Percentiles rank a stretch among this genome's conserved stretches.
phyloP scores from a whole-genome alignment of 768 basidiomycete species.

The Termitomyces sp. region DNA sequence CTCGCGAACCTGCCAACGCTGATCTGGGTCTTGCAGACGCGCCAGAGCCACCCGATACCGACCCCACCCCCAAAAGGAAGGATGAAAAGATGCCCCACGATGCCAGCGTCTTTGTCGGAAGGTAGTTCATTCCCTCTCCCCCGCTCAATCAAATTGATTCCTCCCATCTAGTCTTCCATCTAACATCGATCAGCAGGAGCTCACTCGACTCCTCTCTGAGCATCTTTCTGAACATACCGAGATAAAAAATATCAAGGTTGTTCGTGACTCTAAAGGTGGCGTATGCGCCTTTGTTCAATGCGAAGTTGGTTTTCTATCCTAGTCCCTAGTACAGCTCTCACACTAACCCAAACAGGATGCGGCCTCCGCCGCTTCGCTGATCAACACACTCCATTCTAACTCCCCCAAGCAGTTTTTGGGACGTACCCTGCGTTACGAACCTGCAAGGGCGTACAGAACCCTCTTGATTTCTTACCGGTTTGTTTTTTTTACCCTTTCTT shows the following conservation, averaged over 20 bases:
- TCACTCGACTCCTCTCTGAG: constrained; percentile 52
- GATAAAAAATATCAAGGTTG: constrained; percentile 63
- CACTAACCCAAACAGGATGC: constrained; percentile 42
- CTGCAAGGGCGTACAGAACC: constrained; percentile 69
- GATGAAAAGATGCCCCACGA: constrained; percentile 59
- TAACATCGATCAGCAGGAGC: constrained; percentile 58
- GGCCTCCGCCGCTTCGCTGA: constrained; percentile 48
- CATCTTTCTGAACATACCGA: constrained; percentile 64
- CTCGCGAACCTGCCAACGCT: constrained; percentile 11
- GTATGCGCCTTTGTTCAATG: constrained; percentile 86
- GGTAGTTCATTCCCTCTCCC: constrained; percentile 34
- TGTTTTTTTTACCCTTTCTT: constrained; percentile 8
- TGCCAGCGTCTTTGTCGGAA: constrained; percentile 81
- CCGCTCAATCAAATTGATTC: background rate
- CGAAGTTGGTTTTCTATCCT: constrained; percentile 41
- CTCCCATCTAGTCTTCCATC: constrained; percentile 51
- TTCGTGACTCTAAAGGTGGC: constrained; percentile 71
- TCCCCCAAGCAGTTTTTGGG: constrained; percentile 64
- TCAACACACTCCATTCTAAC: constrained; percentile 50
- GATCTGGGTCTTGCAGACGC: constrained; percentile 12
- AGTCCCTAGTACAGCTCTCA: background rate
- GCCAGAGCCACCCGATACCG: constrained; percentile 18
- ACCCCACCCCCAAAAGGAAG: constrained; percentile 21
- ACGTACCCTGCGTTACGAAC: constrained; percentile 69
- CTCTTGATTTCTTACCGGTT: constrained; percentile 74